These are phyloP conservation scores for Paracamarosporium sp. DNA, from an alignment of 2,329 filamentous ascomycete species.

Conservation along the genomic window DNA sequence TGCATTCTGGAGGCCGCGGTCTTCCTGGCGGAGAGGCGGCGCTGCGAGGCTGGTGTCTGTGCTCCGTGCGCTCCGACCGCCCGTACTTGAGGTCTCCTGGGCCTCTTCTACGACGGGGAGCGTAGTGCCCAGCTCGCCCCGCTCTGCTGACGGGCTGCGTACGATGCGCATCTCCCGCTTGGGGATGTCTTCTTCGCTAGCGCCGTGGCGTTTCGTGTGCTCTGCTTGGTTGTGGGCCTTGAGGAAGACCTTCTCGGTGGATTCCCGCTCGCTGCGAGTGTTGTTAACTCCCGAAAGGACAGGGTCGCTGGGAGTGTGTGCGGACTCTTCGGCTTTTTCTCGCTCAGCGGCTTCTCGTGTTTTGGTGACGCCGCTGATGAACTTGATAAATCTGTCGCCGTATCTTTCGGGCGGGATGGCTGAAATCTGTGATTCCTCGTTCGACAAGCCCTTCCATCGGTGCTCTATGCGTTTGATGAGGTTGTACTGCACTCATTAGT, in stretches of 20 bases:
- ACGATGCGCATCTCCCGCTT: constrained; percentile 66
- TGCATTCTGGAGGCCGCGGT: constrained; percentile 8
- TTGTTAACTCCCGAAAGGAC: constrained; percentile 47
- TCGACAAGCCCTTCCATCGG: constrained; percentile 92
- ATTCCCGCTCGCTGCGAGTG: constrained; percentile 32
- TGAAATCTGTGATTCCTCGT: constrained; percentile 86
- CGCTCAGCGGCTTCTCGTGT: constrained; percentile 82
- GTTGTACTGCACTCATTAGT: constrained; percentile 73
- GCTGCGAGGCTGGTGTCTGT: constrained; percentile 28
- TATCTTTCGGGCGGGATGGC: constrained; percentile 90
- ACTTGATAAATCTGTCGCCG: constrained; percentile 91
- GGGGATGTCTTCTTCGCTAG: constrained; percentile 63
- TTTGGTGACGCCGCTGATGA: constrained; percentile 90
- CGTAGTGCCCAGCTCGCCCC: constrained; percentile 62
- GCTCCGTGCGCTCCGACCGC: constrained; percentile 60
- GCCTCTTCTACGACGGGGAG: constrained; percentile 90
- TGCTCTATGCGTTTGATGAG: constrained; percentile 94
- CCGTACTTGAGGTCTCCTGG: constrained; percentile 75
- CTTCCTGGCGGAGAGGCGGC: constrained; percentile 30
- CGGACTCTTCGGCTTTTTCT: constrained; percentile 48
- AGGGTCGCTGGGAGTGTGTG: constrained; percentile 44
- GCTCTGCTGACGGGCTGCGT: constrained; percentile 63
- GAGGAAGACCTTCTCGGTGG: constrained; percentile 62
- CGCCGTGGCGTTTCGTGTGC: constrained; percentile 60
- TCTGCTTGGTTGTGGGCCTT: constrained; percentile 68